Conservation (phyloP, 2,329 filamentous ascomycete species). For the Fusarium udum region DNA sequence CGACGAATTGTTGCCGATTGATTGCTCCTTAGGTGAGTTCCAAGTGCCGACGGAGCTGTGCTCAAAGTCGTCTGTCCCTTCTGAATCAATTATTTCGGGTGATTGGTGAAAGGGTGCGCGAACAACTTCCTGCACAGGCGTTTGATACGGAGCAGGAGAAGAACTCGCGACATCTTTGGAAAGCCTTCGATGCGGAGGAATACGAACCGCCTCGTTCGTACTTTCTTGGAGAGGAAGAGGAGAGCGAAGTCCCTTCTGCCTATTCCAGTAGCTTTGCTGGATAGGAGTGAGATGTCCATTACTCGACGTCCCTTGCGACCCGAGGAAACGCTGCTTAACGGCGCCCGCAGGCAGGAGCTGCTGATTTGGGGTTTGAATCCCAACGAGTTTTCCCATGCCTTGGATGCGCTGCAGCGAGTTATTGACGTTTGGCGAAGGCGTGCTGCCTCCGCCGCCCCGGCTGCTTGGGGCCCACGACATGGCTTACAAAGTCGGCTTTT, state of each 20-base stretch:
- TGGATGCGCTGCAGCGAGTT: conserved; percentile 6
- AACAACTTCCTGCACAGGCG: neutral
- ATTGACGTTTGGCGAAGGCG: conserved; percentile 1
- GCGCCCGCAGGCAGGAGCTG: conserved; percentile 7
- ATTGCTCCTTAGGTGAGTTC: conserved; percentile 4
- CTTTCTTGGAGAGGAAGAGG: neutral
- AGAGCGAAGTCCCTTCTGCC: neutral
- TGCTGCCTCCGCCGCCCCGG: neutral
- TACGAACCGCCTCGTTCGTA: neutral
- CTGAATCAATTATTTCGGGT: neutral
- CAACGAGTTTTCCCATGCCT: neutral
- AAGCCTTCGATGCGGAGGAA: neutral
- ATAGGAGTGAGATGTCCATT: neutral
- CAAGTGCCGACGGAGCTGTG: conserved; percentile 1
- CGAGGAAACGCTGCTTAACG: neutral
- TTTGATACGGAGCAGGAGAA: neutral
- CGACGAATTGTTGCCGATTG: neutral
- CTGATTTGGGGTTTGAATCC: neutral
- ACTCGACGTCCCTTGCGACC: neutral
- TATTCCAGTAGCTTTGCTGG: neutral
- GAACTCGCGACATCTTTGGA: neutral
- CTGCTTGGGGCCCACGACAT: conserved; percentile 4
- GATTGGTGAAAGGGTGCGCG: neutral
- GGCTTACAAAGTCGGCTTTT: neutral
- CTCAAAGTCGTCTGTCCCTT: neutral